Evolutionary conservation across 257 asterid species (phyloP).

Genomic region (Solanum bulbocastanum): DNA sequence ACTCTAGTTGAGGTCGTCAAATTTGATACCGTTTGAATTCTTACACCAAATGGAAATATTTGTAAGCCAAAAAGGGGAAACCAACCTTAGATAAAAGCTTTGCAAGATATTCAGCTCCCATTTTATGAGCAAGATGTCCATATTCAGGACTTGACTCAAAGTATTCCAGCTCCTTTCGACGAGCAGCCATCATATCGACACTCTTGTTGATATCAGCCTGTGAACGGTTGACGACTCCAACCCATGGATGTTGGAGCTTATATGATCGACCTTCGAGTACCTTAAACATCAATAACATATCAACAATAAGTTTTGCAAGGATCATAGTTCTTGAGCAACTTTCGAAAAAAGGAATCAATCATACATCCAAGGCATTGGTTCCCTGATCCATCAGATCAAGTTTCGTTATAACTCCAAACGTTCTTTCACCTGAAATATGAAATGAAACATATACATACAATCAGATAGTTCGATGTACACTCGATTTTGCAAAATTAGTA

Average conservation of each 20-base stretch:
- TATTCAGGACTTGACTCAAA: constrained; percentile 93
- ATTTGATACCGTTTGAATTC: neutral
- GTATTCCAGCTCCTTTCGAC: constrained; percentile 81
- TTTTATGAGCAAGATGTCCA: constrained; percentile 81
- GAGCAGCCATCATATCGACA: constrained; percentile 77
- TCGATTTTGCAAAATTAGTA: neutral
- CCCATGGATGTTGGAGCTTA: constrained; percentile 96
- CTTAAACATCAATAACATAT: constrained; percentile 23
- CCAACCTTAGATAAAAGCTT: constrained; percentile 73
- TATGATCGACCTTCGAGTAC: constrained; percentile 93
- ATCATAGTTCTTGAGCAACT: neutral
- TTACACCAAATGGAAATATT: neutral
- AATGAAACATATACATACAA: neutral
- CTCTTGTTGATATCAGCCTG: constrained; percentile 96
- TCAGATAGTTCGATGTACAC: neutral
- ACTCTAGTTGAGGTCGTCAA: neutral
- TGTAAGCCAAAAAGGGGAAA: neutral
- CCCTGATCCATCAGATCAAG: constrained; percentile 98
- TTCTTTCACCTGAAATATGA: constrained; percentile 67
- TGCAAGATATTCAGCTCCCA: constrained; percentile 95
- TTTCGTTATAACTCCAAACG: constrained; percentile 90
- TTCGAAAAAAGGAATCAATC: constrained; percentile 3
- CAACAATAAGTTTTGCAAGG: neutral
- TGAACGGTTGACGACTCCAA: constrained; percentile 92
- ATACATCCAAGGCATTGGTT: constrained; percentile 90